phyloP scores from a whole-genome alignment of 768 basidiomycete genomes.

The Mycena galopus region DNA sequence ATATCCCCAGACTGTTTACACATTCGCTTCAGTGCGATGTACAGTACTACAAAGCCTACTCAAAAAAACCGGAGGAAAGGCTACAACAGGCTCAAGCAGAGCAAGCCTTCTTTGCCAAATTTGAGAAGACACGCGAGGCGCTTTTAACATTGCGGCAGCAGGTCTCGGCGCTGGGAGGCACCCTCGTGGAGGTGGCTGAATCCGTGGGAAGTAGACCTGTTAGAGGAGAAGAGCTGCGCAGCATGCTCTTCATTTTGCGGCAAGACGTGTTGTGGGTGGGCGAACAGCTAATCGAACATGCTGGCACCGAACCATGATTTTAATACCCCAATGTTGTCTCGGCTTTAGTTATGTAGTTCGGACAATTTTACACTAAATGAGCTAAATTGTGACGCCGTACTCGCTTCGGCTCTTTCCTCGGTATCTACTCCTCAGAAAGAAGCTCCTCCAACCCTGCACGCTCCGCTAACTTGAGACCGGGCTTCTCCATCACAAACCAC shows the following conservation, averaged over 20 bases:
- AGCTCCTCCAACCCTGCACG: constrained; percentile 10
- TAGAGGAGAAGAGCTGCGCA: too few species aligned
- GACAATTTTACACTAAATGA: neutral
- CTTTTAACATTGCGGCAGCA: neutral
- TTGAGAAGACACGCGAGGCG: neutral
- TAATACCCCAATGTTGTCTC: too few species aligned
- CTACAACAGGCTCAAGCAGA: neutral
- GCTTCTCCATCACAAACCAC: constrained; percentile 19
- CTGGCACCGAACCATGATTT: too few species aligned
- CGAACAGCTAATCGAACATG: neutral
- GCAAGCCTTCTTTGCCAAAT: neutral
- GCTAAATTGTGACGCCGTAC: too few species aligned
- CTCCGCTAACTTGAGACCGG: neutral
- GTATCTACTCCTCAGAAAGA: neutral
- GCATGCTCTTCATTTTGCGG: too few species aligned
- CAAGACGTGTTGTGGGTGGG: too few species aligned
- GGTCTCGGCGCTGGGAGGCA: neutral
- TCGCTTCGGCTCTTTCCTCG: too few species aligned
- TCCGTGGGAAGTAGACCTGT: too few species aligned
- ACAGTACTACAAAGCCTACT: constrained; percentile 2
- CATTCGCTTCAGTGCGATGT: neutral
- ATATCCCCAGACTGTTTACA: neutral
- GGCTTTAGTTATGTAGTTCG: too few species aligned
- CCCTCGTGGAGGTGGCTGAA: neutral
- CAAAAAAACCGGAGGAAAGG: neutral